phyloP scores from a whole-genome alignment of 208 protist genomes.

The Jaenimonas drosophilae region DNA sequence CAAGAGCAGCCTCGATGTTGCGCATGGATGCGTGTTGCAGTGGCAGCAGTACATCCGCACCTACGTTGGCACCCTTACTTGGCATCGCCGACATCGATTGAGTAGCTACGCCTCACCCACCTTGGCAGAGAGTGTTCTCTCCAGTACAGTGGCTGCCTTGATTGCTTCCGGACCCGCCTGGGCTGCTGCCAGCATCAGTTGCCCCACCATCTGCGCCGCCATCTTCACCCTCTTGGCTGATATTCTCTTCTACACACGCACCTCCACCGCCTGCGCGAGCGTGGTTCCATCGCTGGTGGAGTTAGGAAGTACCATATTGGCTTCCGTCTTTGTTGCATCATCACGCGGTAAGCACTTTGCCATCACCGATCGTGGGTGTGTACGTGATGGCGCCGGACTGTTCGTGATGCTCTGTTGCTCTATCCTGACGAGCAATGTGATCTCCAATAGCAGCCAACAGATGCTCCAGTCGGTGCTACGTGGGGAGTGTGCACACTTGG shows the following conservation, averaged over 20 bases:
- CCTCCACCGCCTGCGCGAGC: neutral
- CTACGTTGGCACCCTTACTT: constrained; percentile 62
- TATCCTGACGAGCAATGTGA: too few relatives aligned
- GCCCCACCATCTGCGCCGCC: constrained; percentile 41
- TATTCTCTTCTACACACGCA: constrained; percentile 26
- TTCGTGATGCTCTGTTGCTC: too few relatives aligned
- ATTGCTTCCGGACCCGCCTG: constrained; percentile 7
- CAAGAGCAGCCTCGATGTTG: constrained; percentile 18
- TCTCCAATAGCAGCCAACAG: too few relatives aligned
- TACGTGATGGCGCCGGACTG: neutral
- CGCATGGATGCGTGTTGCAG: constrained; percentile 78
- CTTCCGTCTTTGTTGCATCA: neutral
- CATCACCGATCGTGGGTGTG: neutral
- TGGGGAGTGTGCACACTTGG: too few relatives aligned
- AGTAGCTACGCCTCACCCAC: constrained; percentile 19
- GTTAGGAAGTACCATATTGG: neutral
- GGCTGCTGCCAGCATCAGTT: constrained; percentile 12
- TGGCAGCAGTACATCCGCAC: constrained; percentile 59
- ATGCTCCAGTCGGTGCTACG: too few relatives aligned
- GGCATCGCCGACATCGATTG: constrained; percentile 16
- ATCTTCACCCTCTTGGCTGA: constrained; percentile 47
- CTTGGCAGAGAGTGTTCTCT: constrained; percentile 8
- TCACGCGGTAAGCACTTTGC: neutral
- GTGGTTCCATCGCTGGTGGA: neutral
- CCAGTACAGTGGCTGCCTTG: constrained; percentile 12